A percentile compares a stretch with the other conserved stretches of the same genome.
Conservation (phyloP, 106 monocot species). For the Gastrodia elata region DNA sequence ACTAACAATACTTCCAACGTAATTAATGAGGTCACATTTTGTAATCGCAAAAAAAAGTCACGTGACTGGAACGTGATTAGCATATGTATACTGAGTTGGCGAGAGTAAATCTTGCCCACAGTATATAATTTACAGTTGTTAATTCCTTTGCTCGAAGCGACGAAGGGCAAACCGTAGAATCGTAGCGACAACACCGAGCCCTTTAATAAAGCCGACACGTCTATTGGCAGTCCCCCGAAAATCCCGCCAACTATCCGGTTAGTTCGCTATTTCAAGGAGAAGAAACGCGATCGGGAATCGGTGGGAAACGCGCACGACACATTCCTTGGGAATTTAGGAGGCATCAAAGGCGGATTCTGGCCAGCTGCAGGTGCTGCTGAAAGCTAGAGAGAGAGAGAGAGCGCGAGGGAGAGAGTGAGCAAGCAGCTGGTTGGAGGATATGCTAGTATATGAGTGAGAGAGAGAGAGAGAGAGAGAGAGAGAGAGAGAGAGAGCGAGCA, state of each 20-base stretch:
- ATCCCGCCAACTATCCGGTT: conserved; percentile 7
- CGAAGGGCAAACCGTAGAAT: background rate
- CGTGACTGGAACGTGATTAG: too few relatives aligned
- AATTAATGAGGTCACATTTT: too few relatives aligned
- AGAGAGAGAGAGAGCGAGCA: background rate
- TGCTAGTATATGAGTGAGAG: conserved; percentile 5
- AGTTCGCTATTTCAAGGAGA: background rate
- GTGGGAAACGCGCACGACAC: background rate
- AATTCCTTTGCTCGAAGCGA: background rate
- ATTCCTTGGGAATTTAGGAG: conserved; percentile 3
- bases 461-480: background rate
- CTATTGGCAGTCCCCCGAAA: conserved; percentile 7
- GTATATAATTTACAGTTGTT: background rate
- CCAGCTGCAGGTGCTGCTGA: background rate
- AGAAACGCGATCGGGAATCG: background rate
- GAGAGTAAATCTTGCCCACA: too few relatives aligned
- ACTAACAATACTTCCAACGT: too few relatives aligned
- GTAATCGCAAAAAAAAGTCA: too few relatives aligned
- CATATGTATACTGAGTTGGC: too few relatives aligned
- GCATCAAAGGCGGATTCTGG: conserved; percentile 1
- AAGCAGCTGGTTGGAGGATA: background rate
- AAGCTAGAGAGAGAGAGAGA: background rate
- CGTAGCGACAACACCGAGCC: background rate
- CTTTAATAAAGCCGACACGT: conserved; percentile 8
- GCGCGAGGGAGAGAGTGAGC: background rate